Evolutionary conservation across 345 rosid species (phyloP).

Genomic region (Draba incana): DNA sequence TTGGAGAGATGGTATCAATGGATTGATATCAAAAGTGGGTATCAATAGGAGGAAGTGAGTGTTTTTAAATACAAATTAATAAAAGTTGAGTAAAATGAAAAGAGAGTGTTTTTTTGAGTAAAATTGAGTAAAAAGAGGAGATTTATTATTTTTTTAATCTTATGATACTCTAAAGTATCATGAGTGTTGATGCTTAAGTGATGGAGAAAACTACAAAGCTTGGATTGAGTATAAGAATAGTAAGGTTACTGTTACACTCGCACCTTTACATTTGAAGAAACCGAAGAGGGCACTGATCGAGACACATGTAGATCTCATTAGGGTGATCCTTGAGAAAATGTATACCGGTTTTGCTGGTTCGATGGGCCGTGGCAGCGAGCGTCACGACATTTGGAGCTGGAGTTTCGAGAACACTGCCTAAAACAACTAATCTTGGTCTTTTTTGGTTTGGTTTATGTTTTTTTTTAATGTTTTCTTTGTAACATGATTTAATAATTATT

Average conservation of each 20-base stretch:
- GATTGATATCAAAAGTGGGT: too few species aligned
- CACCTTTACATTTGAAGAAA: constrained; percentile 12
- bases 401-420: constrained; percentile 11
- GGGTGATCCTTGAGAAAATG: constrained; percentile 31
- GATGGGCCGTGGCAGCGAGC: constrained; percentile 31
- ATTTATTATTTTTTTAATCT: too few species aligned
- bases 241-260: constrained; percentile 20
- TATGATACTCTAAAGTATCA: too few species aligned
- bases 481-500: too few species aligned
- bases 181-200: too few species aligned
- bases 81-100: too few species aligned
- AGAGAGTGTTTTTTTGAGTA: too few species aligned
- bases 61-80: too few species aligned
- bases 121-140: too few species aligned
- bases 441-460: neutral
- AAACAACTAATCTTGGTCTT: neutral
- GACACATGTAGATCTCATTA: constrained; percentile 31
- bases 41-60: too few species aligned
- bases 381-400: constrained; percentile 31
- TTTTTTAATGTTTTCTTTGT: too few species aligned
- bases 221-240: constrained; percentile 37
- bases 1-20: too few species aligned
- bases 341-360: constrained; percentile 37
- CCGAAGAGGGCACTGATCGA: constrained; percentile 36
- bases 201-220: constrained; percentile 36